phyloP scores from a whole-genome alignment of 2,329 filamentous ascomycete genomes.

The Cladosporium halotolerans region DNA sequence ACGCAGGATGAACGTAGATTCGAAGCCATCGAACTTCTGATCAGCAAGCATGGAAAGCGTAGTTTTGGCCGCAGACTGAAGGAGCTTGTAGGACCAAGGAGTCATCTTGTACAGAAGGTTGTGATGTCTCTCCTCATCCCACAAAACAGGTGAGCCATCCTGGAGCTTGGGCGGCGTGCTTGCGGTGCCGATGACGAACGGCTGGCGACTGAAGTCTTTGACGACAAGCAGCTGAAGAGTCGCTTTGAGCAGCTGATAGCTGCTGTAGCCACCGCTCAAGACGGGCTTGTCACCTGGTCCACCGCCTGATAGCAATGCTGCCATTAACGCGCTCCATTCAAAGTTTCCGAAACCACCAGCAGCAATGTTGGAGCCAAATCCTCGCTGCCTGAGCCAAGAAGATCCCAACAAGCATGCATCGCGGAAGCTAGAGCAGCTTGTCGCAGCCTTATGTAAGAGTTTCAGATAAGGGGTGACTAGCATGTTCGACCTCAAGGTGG shows the following conservation, averaged over 20 bases:
- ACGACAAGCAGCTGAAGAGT: constrained; percentile 78
- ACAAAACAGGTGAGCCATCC: constrained; percentile 61
- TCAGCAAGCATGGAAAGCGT: constrained; percentile 72
- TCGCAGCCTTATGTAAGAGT: constrained; percentile 62
- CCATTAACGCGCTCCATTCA: constrained; percentile 78
- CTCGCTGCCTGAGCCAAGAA: constrained; percentile 83
- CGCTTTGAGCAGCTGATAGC: constrained; percentile 91
- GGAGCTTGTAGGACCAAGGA: constrained; percentile 67
- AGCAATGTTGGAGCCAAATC: constrained; percentile 63
- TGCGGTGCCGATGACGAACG: constrained; percentile 42
- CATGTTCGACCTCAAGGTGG: constrained; percentile 71
- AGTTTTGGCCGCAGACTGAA: constrained; percentile 67
- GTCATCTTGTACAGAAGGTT: constrained; percentile 92
- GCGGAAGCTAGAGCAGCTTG: constrained; percentile 64
- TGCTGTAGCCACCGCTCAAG: constrained; percentile 74
- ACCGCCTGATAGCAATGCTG: constrained; percentile 72
- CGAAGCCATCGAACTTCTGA: constrained; percentile 70
- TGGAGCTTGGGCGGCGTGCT: constrained; percentile 27
- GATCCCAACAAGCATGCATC: constrained; percentile 83
- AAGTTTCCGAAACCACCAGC: constrained; percentile 86
- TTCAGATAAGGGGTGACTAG: constrained; percentile 69
- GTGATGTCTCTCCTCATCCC: constrained; percentile 65
- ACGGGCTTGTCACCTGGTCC: constrained; percentile 64
- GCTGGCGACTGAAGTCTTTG: constrained; percentile 62
- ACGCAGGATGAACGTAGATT: constrained; percentile 69